Evolutionary conservation across 2,329 filamentous ascomycete genomes (phyloP), one percentile per base, ranked within the genome.

Genomic region (Ceratocystis papillata): DNA sequence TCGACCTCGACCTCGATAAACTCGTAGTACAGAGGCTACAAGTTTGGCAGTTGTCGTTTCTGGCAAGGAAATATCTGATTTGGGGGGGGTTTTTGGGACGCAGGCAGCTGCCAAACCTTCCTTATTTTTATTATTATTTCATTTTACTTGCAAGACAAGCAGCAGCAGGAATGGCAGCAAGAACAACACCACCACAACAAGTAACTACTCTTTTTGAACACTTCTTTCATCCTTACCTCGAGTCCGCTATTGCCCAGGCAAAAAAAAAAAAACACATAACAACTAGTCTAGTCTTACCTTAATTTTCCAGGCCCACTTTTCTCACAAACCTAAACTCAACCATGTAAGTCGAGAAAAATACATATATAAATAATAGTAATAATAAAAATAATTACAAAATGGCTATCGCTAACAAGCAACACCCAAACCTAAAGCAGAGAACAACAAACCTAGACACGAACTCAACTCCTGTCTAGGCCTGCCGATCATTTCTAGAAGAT

Each of bases 401-500:
- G 33, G 33, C 37, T 41, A 41, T 41, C 37, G 37, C 37, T 12
- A 41, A 41, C 37, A 41, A 41, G 37, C 37, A 41, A 12, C 3
- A 3, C 46, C 17, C 10, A 20, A n/a, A 20, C 46, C 46, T 30
- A 33, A 37, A 8, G 17, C 53, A 59, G 12, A 20, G 30, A 33
- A 33, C 12, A 33, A 33, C 7, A 33, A 59, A 30, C 17, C 53
- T 59, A 33, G 53, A 59, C 53, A 59, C 53, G 25, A 59, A 33
- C 53, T 59, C 53, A 53, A 17, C 33, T 30, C 22, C 28, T 59
- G 53, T 59, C 53, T 59, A 59, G 53, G 33, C 28, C 22, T 59
- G 53, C 17, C 25, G 53, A 59, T 59, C 53, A 59, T 59, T 59
- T 59, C 53, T 59, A 59, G 53, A 59, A 59, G 53, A 59, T 59